phyloP scores from a whole-genome alignment of 2,329 filamentous ascomycete genomes.

The Fusarium brachygibbosum region DNA sequence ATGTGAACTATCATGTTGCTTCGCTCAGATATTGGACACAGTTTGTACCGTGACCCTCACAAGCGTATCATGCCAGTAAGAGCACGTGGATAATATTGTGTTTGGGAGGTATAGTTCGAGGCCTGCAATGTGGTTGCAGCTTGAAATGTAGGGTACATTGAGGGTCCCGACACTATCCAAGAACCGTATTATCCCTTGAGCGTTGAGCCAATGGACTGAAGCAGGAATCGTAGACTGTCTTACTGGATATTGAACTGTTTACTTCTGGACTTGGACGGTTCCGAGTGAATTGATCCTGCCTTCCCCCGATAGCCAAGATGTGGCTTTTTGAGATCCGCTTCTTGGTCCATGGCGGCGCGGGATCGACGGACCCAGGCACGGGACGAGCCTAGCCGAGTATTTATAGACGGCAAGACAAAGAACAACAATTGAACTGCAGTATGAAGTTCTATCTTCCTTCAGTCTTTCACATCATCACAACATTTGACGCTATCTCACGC shows the following conservation, averaged over 20 bases:
- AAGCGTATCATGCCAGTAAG: slow-evolving; percentile 9
- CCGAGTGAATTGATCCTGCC: slow-evolving; percentile 25
- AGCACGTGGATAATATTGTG: slow-evolving; percentile 9
- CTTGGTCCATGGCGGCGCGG: slow-evolving; percentile 33
- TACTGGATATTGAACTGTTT: neutral
- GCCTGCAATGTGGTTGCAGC: slow-evolving; percentile 40
- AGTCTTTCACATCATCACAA: neutral
- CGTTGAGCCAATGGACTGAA: slow-evolving; percentile 34
- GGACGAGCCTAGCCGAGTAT: slow-evolving; percentile 46
- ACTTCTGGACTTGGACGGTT: slow-evolving; percentile 9
- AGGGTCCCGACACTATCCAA: slow-evolving; percentile 17
- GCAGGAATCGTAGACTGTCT: neutral
- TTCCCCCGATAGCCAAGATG: slow-evolving; percentile 25
- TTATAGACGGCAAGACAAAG: neutral
- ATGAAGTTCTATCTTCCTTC: slow-evolving; percentile 2
- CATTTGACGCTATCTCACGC: neutral
- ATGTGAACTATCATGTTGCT: neutral
- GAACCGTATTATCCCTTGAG: slow-evolving; percentile 19
- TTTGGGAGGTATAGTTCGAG: slow-evolving; percentile 29
- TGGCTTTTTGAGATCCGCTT: slow-evolving; percentile 36
- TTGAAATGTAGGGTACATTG: slow-evolving; percentile 20
- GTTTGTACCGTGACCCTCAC: neutral
- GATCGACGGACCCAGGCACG: slow-evolving; percentile 46
- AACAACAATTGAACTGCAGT: neutral
- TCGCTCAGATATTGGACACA: neutral